Conservation (phyloP, 768 basidiomycete genomes). For the Kwoniella newhampshirensis region DNA sequence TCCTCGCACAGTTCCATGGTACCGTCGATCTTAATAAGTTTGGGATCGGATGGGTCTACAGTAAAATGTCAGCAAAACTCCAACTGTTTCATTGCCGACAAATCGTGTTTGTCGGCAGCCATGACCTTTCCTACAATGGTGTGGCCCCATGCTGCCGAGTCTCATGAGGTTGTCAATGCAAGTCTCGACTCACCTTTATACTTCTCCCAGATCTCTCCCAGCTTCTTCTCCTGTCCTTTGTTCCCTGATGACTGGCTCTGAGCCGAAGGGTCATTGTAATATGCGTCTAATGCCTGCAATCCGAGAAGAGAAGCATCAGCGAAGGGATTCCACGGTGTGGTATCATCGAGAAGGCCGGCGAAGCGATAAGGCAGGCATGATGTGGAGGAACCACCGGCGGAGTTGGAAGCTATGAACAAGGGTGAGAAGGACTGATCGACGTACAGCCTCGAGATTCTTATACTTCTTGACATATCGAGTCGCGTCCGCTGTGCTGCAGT, state of each 20-base stretch:
- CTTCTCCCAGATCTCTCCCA: conserved; percentile 51
- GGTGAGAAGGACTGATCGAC: conserved; percentile 10
- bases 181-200: conserved; percentile 47
- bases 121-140: neutral
- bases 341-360: no score
- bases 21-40: conserved; percentile 51
- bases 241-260: conserved; percentile 25
- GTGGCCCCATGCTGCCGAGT: neutral
- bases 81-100: no score
- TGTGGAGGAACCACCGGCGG: neutral
- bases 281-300: conserved; percentile 47
- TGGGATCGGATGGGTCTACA: conserved; percentile 36
- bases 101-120: no score
- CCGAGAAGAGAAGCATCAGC: no score
- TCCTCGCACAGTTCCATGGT: conserved; percentile 50
- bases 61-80: no score
- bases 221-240: conserved; percentile 47
- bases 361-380: no score
- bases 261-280: conserved; percentile 44
- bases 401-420: neutral
- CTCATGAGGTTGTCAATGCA: neutral
- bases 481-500: conserved; percentile 40
- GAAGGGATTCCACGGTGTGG: no score
- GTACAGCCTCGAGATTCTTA: conserved; percentile 49
- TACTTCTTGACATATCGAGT: conserved; percentile 45